Evolutionary conservation across 2,329 filamentous ascomycete species (phyloP).

Genomic region (Davidsoniella neocaledoniae): DNA sequence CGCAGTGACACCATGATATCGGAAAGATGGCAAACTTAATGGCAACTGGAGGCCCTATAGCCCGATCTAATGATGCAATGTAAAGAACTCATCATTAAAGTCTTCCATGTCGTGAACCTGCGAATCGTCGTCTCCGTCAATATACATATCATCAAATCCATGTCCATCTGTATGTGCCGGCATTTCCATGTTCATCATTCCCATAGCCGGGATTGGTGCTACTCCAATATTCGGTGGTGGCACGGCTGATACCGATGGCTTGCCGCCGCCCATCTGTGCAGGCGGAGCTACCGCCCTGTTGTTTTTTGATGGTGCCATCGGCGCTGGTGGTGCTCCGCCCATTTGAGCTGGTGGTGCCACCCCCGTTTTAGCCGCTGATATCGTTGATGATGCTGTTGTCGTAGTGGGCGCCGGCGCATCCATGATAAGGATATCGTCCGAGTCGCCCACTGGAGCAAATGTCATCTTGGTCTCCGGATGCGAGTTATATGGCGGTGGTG

Average conservation of each 20-base stretch:
- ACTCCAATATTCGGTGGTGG: constrained; percentile 13
- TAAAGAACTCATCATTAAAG: constrained; percentile 11
- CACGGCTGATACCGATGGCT: constrained; percentile 2
- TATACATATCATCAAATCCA: constrained; percentile 9
- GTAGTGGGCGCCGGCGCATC: constrained; percentile 2
- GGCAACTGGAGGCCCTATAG: too few relatives aligned
- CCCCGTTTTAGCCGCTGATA: constrained; percentile 15
- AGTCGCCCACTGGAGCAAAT: constrained; percentile 9
- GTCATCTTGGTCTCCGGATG: neutral
- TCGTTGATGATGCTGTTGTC: constrained; percentile 13
- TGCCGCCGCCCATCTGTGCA: neutral
- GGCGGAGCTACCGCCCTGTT: constrained; percentile 13
- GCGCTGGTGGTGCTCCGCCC: constrained; percentile 13
- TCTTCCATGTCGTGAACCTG: constrained; percentile 9
- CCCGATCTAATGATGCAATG: neutral
- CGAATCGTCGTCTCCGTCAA: constrained; percentile 9
- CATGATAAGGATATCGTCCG: constrained; percentile 5
- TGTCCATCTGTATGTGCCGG: neutral
- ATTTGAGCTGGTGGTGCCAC: constrained; percentile 13
- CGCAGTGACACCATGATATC: too few relatives aligned
- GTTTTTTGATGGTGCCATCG: constrained; percentile 1
- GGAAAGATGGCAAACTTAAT: too few relatives aligned
- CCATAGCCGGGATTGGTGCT: constrained; percentile 2
- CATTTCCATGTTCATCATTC: neutral
- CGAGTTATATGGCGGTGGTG: neutral